phyloP scores from a whole-genome alignment of 805 yeast genomes.

The Danielozyma ontarioensis region DNA sequence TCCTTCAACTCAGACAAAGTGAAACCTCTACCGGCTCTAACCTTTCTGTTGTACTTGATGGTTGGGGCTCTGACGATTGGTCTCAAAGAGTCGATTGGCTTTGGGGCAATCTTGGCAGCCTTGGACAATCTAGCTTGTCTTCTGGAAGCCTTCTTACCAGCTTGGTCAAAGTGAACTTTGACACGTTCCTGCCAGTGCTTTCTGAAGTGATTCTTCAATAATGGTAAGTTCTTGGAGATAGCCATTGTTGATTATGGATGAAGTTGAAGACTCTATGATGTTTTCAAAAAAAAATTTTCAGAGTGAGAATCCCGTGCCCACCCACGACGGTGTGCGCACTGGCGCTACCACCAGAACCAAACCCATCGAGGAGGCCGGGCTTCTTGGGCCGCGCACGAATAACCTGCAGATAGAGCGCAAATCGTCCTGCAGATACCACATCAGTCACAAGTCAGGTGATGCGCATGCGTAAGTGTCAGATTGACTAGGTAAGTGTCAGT shows the following conservation, averaged over 20 bases:
- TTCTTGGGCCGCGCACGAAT: too few relatives aligned
- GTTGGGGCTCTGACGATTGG: constrained; percentile 99
- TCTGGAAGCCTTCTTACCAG: constrained; percentile 98
- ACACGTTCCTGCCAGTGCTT: constrained; percentile 99
- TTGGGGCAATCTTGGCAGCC: constrained; percentile 96
- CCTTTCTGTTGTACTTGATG: constrained; percentile 97
- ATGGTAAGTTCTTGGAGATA: constrained; percentile 97
- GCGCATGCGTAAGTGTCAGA: constrained; percentile 1
- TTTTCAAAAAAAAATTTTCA: constrained; percentile 10
- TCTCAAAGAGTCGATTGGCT: constrained; percentile 93
- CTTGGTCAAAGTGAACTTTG: constrained; percentile 99
- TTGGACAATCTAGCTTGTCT: constrained; percentile 89
- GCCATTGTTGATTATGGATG: constrained; percentile 48
- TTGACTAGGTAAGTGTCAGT: constrained; percentile 3
- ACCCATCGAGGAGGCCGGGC: too few relatives aligned
- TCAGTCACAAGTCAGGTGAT: constrained; percentile 11
- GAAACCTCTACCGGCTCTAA: constrained; percentile 99
- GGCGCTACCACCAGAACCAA: too few relatives aligned
- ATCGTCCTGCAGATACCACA: neutral
- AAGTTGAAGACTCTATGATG: constrained; percentile 2
- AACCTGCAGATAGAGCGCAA: too few relatives aligned
- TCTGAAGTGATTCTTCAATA: constrained; percentile 99
- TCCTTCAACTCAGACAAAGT: constrained; percentile 97
- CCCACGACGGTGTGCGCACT: neutral
- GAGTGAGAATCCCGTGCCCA: neutral